Evolutionary conservation across 2,329 filamentous ascomycete species (phyloP).

Genomic region (Trichoderma simmonsii): DNA sequence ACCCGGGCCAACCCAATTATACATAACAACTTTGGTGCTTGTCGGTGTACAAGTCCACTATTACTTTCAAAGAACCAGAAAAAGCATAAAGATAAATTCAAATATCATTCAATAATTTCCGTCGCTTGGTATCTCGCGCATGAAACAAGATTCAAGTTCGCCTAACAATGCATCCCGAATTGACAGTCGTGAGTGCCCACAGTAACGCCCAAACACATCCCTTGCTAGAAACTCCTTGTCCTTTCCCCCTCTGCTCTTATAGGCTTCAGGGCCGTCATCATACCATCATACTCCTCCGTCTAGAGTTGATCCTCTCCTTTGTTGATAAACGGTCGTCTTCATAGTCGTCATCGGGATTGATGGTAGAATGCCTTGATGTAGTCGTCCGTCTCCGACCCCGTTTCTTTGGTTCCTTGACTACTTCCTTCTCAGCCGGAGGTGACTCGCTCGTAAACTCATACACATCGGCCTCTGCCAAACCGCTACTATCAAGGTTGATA

Average conservation of each 20-base stretch:
- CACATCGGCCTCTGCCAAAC: constrained; percentile 41
- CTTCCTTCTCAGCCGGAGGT: constrained; percentile 36
- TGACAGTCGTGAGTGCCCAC: constrained; percentile 23
- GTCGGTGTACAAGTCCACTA: neutral
- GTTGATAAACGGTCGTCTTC: constrained; percentile 34
- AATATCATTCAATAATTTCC: constrained; percentile 29
- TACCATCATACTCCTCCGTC: constrained; percentile 60
- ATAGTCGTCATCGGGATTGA: constrained; percentile 37
- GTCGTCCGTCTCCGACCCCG: constrained; percentile 33
- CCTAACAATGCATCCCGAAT: constrained; percentile 26
- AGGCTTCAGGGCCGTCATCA: constrained; percentile 28
- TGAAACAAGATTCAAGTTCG: constrained; percentile 29
- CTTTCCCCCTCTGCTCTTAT: constrained; percentile 15
- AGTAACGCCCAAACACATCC: constrained; percentile 28
- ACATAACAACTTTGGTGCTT: neutral
- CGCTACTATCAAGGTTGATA: constrained; percentile 23
- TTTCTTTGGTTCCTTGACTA: constrained; percentile 26
- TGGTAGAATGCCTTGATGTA: constrained; percentile 39
- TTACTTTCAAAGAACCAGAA: constrained; percentile 21
- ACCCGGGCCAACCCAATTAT: constrained; percentile 25
- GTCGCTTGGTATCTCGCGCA: constrained; percentile 38
- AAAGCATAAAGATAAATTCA: constrained; percentile 30
- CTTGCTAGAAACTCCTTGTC: constrained; percentile 24
- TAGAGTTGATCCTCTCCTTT: constrained; percentile 35
- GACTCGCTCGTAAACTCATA: constrained; percentile 55